Conservation (phyloP, 306 rosid species). For the Citrullus mucosospermus region DNA sequence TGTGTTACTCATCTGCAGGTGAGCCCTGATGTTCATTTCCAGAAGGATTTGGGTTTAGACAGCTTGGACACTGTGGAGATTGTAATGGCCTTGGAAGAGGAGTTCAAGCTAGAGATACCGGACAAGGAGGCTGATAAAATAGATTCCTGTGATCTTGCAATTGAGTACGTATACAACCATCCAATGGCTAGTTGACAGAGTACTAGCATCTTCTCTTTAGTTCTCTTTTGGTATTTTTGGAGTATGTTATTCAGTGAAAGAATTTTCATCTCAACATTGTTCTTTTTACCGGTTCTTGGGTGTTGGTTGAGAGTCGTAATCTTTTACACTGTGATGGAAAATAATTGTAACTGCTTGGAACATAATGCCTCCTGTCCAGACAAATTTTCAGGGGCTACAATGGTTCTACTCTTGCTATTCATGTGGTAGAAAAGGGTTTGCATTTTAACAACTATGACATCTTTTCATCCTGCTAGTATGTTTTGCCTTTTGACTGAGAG, state of each 20-base stretch:
- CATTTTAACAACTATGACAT: background rate
- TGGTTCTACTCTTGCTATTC: background rate
- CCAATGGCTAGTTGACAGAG: conserved; percentile 62
- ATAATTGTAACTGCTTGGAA: background rate
- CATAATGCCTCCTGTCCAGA: background rate
- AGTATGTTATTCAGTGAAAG: background rate
- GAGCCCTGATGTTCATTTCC: conserved; percentile 66
- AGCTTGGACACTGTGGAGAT: conserved; percentile 97
- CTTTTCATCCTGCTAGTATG: background rate
- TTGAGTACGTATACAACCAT: conserved; percentile 80
- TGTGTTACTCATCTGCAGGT: conserved; percentile 35
- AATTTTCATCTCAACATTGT: background rate
- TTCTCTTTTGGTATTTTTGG: conserved; percentile 6
- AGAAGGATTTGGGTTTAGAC: conserved; percentile 88
- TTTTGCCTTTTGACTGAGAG: background rate
- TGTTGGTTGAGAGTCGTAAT: background rate
- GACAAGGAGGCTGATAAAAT: conserved; percentile 89
- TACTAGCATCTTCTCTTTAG: background rate
- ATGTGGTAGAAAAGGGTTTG: background rate
- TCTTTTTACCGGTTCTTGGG: background rate
- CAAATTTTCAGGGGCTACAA: background rate
- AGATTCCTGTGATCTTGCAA: conserved; percentile 66
- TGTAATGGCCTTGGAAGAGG: conserved; percentile 94
- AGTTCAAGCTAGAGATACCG: conserved; percentile 94
- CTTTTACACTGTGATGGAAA: background rate